Base-by-base conservation (phyloP, 352 stramenopile species). In the Pythium coloratum region DNA sequence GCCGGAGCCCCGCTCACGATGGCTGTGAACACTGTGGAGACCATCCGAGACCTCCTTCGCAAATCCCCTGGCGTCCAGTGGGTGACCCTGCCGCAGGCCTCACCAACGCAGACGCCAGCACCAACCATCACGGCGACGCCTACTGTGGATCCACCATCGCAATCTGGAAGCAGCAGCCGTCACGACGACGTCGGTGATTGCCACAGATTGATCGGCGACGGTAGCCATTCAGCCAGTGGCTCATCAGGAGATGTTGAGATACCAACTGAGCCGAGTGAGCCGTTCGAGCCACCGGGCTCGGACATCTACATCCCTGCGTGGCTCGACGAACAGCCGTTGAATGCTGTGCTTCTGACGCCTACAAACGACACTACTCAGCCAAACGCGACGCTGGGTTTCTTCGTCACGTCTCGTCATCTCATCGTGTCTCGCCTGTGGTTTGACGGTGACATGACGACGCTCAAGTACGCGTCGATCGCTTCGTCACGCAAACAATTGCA, bases 401-500 rank as follows among this genome's bases (percentile, higher is more conserved):
- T 72, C n/a, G n/a, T 72, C 8, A 72, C 59, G 13, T 32, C 66
- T 10, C 51, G 66, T 0, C 66, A 72, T 34, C 44, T 72, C 13
- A 54, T 72, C 50, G 20, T 72, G 24, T 59, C 59, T 14, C 66
- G 66, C 6, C 2, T 28, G 0, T 72, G 59, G 66, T 34, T 64
- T 20, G 24, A 54, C n/a, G 59, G 34, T 10, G 46, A 49, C 55
- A 44, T 64, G n/a, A 7, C 33, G 4, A 40, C 47, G 14, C 53
- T 72, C 14, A 33, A 60, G 28, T 72, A 50, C 33, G 66, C 33
- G 8, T 67, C 66, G 14, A 47, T 24, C 20, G 20, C 34, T 5
- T n/a, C 50, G 6, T 50, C 55, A 1, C 30, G 36, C 1, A 40
- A 26, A 0, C 66, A 72, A 30, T 34, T 20, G 0, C 30, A 20